These are phyloP conservation scores for Immersiporthe knoxdaviesiana DNA, from an alignment of 2,329 filamentous ascomycete genomes.

Conservation along the genomic window DNA sequence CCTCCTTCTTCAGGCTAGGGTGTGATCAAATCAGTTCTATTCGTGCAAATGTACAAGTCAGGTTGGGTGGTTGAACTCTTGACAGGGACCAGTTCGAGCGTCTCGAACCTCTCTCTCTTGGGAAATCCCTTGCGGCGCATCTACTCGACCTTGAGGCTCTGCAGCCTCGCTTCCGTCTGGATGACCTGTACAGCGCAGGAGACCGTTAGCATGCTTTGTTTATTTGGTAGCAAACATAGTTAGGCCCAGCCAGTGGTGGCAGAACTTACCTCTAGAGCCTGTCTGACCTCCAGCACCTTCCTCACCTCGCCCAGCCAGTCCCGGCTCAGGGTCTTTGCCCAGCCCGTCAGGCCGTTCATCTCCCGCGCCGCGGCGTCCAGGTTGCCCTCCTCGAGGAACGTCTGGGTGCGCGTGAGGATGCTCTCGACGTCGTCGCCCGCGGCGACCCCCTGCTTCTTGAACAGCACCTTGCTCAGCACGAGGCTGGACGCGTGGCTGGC, in stretches of 20 bases:
- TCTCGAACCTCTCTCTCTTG: background rate
- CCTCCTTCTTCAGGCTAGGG: conserved; percentile 12
- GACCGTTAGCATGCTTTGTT: conserved; percentile 34
- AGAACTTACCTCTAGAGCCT: conserved; percentile 90
- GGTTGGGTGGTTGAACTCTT: background rate
- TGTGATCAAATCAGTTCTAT: background rate
- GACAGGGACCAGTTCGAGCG: background rate
- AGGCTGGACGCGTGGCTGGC: conserved; percentile 91
- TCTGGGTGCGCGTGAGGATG: conserved; percentile 86
- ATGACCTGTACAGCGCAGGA: conserved; percentile 71
- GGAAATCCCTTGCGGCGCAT: background rate
- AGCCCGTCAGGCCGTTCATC: conserved; percentile 90
- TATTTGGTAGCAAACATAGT: background rate
- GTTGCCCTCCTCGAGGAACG: conserved; percentile 87
- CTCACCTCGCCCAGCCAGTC: conserved; percentile 93
- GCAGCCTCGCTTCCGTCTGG: conserved; percentile 84
- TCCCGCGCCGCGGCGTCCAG: conserved; percentile 89
- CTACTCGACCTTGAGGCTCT: conserved; percentile 83
- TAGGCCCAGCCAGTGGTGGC: background rate
- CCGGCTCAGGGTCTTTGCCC: conserved; percentile 91
- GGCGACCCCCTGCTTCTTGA: conserved; percentile 88
- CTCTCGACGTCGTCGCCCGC: conserved; percentile 91
- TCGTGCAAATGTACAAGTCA: conserved; percentile 10
- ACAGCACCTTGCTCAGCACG: conserved; percentile 89
- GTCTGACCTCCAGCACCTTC: conserved; percentile 90